Evolutionary conservation across 2,329 filamentous ascomycete genomes (phyloP).

Genomic region (Geosmithia flava): DNA sequence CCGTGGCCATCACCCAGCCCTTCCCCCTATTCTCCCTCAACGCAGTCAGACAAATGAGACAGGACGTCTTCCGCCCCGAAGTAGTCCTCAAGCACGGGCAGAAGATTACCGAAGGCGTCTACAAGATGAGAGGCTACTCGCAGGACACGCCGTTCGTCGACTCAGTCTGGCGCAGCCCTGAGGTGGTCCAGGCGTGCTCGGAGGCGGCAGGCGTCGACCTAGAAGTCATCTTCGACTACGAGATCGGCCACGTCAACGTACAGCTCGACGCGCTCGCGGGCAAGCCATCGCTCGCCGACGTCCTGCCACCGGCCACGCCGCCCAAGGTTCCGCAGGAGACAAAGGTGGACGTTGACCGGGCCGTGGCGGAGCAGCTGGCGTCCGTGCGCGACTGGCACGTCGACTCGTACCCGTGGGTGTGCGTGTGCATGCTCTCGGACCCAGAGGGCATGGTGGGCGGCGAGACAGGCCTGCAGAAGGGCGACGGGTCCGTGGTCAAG

Average conservation of each 20-base stretch:
- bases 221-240: neutral
- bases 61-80: constrained; percentile 40
- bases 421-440: constrained; percentile 8
- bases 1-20: constrained; percentile 50
- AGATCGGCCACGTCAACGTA: neutral
- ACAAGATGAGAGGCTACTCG: constrained; percentile 30
- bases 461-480: constrained; percentile 3
- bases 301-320: neutral
- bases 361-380: constrained; percentile 24
- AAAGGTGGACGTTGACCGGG: neutral
- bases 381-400: constrained; percentile 7
- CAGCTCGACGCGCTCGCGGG: neutral
- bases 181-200: neutral
- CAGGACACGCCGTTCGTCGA: neutral
- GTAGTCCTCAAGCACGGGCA: constrained; percentile 43
- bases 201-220: neutral
- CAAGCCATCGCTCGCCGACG: neutral
- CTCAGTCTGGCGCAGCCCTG: neutral
- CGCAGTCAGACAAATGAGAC: constrained; percentile 48
- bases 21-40: constrained; percentile 51
- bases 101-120: constrained; percentile 29
- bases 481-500: neutral
- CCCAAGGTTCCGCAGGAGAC: neutral
- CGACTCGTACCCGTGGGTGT: constrained; percentile 5
- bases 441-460: constrained; percentile 6